A percentile compares a stretch with the other conserved stretches of the same genome.
Evolutionary conservation across 306 rosid genomes (phyloP).

Genomic region (Canavalia ensiformis): DNA sequence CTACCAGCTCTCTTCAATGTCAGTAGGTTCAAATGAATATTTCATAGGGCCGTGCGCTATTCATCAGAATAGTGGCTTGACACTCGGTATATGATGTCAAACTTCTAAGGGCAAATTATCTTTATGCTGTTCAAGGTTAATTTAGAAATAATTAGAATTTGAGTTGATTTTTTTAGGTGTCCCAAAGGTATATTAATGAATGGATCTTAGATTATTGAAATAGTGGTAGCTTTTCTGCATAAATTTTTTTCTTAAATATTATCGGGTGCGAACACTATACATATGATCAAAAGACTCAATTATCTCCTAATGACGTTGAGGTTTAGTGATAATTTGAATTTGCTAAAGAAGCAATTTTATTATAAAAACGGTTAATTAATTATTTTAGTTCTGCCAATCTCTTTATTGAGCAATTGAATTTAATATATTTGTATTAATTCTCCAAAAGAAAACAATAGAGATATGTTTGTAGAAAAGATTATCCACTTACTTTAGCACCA

Average conservation of each 20-base stretch:
- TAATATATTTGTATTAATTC: neutral
- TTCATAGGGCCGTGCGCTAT: neutral
- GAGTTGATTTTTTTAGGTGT: neutral
- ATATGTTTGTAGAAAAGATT: too few relatives aligned
- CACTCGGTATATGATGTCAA: neutral
- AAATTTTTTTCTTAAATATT: too few relatives aligned
- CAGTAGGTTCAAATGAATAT: neutral
- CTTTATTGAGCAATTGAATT: neutral
- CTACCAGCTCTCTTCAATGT: neutral
- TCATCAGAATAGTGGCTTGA: neutral
- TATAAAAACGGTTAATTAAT: neutral
- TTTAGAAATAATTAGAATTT: neutral
- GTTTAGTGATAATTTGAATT: neutral
- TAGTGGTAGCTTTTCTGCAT: too few relatives aligned
- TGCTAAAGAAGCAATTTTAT: neutral
- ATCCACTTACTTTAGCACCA: neutral
- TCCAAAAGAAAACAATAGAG: too few relatives aligned
- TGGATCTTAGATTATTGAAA: too few relatives aligned
- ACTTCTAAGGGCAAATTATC: neutral
- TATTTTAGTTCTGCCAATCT: neutral
- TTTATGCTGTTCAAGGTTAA: constrained; percentile 2
- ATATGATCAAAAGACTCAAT: too few relatives aligned
- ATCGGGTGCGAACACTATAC: too few relatives aligned
- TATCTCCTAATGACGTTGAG: neutral
- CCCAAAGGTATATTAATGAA: neutral